Evolutionary conservation across 1,139 yeast species (phyloP).

Genomic region (Taphrina sp.): DNA sequence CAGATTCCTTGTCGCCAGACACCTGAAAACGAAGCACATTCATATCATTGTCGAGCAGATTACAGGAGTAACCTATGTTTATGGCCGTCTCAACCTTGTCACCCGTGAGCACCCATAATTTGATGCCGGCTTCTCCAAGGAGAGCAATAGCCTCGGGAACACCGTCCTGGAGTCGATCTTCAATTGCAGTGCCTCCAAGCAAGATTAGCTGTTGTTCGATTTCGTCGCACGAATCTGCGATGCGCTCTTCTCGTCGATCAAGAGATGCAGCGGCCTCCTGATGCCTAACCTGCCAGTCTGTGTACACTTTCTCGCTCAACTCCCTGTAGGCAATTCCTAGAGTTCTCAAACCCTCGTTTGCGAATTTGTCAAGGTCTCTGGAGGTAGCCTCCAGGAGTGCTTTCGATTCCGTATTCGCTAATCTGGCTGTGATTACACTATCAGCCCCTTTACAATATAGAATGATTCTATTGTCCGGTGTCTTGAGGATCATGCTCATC

Average conservation of each 20-base stretch:
- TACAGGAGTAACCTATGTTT: conserved; percentile 95
- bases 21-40: conserved; percentile 68
- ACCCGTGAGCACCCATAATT: conserved; percentile 96
- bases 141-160: conserved; percentile 90
- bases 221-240: conserved; percentile 76
- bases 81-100: conserved; percentile 98
- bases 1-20: conserved; percentile 47
- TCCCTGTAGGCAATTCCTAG: conserved; percentile 86
- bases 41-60: conserved; percentile 82
- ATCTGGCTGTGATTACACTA: conserved; percentile 76
- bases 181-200: conserved; percentile 96
- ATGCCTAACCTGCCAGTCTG: conserved; percentile 66
- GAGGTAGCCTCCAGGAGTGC: conserved; percentile 68
- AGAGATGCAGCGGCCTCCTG: conserved; percentile 71
- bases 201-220: conserved; percentile 71
- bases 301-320: conserved; percentile 59
- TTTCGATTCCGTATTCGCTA: conserved; percentile 57
- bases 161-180: conserved; percentile 91
- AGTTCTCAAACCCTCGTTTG: conserved; percentile 96
- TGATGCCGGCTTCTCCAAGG: conserved; percentile 85
- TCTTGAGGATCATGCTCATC: conserved; percentile 86
- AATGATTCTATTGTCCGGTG: conserved; percentile 56
- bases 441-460: conserved; percentile 93
- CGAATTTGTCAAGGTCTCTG: conserved; percentile 81
- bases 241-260: conserved; percentile 69